phyloP scores from a whole-genome alignment of 1,284 basidiomycete species.

The Chondrostereum purpureum region DNA sequence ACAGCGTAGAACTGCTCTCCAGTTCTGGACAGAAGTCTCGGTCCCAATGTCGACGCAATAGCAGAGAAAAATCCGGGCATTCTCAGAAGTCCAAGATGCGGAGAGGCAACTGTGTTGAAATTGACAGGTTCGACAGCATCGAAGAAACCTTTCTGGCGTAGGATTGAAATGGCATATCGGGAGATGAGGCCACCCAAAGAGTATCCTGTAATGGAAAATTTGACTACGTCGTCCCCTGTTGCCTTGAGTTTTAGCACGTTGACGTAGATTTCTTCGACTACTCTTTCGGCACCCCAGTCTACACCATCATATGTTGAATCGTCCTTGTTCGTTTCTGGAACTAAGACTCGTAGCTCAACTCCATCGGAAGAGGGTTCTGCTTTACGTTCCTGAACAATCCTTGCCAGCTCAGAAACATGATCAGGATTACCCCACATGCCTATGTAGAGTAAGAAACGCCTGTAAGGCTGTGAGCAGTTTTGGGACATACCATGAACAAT shows the following conservation, averaged over 20 bases:
- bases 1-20: conserved; percentile 76
- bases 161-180: conserved; percentile 71
- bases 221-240: conserved; percentile 50
- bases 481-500: background rate
- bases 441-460: background rate
- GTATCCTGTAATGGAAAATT: conserved; percentile 74
- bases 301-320: conserved; percentile 60
- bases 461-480: background rate
- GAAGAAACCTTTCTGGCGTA: conserved; percentile 68
- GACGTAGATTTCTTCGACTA: conserved; percentile 58
- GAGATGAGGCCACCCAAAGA: conserved; percentile 76
- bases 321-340: conserved; percentile 41
- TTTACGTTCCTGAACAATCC: conserved; percentile 14
- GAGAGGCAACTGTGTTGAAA: conserved; percentile 80
- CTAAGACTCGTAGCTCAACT: conserved; percentile 33
- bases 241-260: conserved; percentile 45
- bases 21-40: conserved; percentile 73
- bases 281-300: conserved; percentile 57
- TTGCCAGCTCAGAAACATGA: conserved; percentile 9
- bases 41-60: conserved; percentile 56
- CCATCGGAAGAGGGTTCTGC: conserved; percentile 19
- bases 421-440: conserved; percentile 2
- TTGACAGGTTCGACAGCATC: conserved; percentile 53
- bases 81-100: conserved; percentile 65
- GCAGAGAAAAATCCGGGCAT: conserved; percentile 59